These are phyloP conservation scores for Oryza meridionalis DNA, from an alignment of 176 grass and related monocot genomes.

Conservation along the genomic window DNA sequence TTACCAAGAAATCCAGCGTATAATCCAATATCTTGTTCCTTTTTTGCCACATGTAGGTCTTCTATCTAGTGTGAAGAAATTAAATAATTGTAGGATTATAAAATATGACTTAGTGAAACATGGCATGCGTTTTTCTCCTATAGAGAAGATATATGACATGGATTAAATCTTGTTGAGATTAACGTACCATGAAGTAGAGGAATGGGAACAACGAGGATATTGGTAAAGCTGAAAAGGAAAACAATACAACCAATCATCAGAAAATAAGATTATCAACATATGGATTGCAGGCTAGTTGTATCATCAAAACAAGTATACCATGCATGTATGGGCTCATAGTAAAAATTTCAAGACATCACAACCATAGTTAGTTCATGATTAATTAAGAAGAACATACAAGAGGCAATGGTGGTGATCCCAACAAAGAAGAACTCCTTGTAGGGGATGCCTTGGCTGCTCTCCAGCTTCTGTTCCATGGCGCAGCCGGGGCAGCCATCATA, in stretches of 20 bases:
- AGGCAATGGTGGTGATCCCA: constrained; percentile 28
- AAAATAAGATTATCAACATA: neutral
- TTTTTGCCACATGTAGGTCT: constrained; percentile 74
- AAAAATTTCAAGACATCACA: no score
- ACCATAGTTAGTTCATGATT: no score
- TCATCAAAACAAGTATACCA: no score
- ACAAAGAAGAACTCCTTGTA: constrained; percentile 54
- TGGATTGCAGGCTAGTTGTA: no score
- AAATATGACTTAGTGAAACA: neutral
- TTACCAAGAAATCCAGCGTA: constrained; percentile 83
- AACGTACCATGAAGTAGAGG: constrained; percentile 82
- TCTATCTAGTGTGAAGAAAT: constrained; percentile 46
- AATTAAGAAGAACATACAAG: neutral
- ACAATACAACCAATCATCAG: neutral
- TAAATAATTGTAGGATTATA: neutral
- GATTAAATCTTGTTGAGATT: neutral
- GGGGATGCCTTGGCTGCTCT: constrained; percentile 37
- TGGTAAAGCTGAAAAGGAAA: constrained; percentile 64
- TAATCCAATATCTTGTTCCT: constrained; percentile 78
- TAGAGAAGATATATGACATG: neutral
- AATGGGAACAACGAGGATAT: constrained; percentile 68
- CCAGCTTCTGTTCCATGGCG: constrained; percentile 37
- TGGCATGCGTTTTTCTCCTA: neutral
- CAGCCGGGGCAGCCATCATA: constrained; percentile 54
- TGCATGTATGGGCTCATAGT: no score